Conservation (phyloP, 208 protist genomes). For the Dictyostelium gargantuum region DNA sequence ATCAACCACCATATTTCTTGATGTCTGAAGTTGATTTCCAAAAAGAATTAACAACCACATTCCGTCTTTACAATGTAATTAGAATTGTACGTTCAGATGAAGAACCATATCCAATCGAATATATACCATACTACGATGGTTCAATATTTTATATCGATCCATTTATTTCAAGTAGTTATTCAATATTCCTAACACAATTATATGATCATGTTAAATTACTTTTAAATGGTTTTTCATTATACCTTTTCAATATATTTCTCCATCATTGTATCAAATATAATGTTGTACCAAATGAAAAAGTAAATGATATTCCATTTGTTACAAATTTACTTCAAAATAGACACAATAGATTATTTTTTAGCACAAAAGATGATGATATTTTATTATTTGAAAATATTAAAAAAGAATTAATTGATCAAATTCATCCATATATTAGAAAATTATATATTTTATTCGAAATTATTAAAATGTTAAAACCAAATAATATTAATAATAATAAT, state of each 20-base stretch:
- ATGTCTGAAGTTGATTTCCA: constrained; percentile 31
- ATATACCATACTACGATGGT: neutral
- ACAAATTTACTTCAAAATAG: no score
- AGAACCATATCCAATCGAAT: neutral
- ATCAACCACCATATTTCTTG: constrained; percentile 20
- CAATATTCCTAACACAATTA: neutral
- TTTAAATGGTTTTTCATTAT: neutral
- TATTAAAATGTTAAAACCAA: no score
- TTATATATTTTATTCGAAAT: no score
- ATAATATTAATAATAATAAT: no score
- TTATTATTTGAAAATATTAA: no score
- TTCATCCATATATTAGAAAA: constrained; percentile 32
- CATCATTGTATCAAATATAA: neutral
- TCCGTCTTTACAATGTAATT: constrained; percentile 1
- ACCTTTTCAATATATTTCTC: neutral
- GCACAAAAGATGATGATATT: no score
- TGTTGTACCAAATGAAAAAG: neutral
- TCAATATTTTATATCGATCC: constrained; percentile 12
- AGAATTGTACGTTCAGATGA: neutral
- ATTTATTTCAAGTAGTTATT: constrained; percentile 1
- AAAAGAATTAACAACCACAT: constrained; percentile 4
- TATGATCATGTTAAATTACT: neutral
- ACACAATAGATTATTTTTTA: no score
- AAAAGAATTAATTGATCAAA: neutral
- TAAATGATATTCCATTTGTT: no score